Base-by-base conservation (phyloP, 1,284 basidiomycete species). In the Inonotus hispidus region DNA sequence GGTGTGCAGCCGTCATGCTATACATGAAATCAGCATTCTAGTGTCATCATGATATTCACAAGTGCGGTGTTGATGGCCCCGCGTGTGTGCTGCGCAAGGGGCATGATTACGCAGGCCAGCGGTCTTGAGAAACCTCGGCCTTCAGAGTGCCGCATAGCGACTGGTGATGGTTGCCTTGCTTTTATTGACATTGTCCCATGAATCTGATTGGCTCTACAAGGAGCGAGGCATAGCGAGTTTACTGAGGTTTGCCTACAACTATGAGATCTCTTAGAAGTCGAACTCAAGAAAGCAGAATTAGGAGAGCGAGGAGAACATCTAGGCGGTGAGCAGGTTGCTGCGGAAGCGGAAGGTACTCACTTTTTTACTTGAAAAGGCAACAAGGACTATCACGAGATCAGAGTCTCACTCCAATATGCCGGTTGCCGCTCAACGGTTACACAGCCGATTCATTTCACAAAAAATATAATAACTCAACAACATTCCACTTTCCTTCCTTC, bases 11-110 rank as follows among this genome's bases (percentile, higher is more conserved):
- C n/a, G n/a, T n/a, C n/a, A n/a, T n/a, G n/a, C n/a, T n/a, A n/a
- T n/a, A n/a, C n/a, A n/a, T n/a, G n/a, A n/a, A n/a, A n/a, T 29
- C 25, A 25, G 29, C 29, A 32, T 8, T 19, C 29, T 7, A 52
- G 5, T 49, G 46, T 49, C n/a, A 49, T n/a, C n/a, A n/a, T n/a
- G 47, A 39, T 43, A 21, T 56, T 56, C 55, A 56, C 41, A 38
- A 47, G 41, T 14, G 23, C 38, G 38, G 55, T 41, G 55, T 35
- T 55, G 53, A 46, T 56, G 41, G 32, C 55, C 55, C 41, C 41
- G 41, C 41, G 16, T 16, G 41, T 16, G 7, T 27, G 29, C 41
- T 27, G 41, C 23, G 55, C 41, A 46, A 16, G 6, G 32, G 32
- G 32, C 8, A 16, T 21, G 37, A 38, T 38, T n/a, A 39, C 14